Base-by-base conservation (phyloP, 495 filamentous ascomycete species). In the Parachaetomium inaequale region DNA sequence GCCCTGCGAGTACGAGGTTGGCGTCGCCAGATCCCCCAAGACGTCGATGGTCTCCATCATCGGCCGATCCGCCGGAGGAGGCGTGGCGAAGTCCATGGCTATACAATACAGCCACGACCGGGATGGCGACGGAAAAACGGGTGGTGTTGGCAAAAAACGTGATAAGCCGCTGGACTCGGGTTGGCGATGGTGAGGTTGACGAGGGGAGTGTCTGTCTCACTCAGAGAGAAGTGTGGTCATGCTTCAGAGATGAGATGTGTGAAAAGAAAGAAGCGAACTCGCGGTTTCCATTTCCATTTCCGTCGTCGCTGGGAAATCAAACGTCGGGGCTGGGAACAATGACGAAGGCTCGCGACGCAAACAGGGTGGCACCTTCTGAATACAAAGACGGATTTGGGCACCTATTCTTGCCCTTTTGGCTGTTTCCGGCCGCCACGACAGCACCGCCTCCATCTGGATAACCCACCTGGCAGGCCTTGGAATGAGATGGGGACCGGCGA, bases 351-450 rank as follows among this genome's bases (percentile, higher is more conserved):
- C 7, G 12, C 23, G 47, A 32, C 36, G 58, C 26, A 61, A 61
- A 36, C 58, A 38, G 49, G 38, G 26, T 10, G n/a, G 58, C 26
- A 19, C 36, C 49, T 55, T 34, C 38, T 31, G 15, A 28, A 54
- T n/a, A 61, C 28, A 54, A 61, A 61, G 49, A 46, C 1, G 40
- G 26, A n/a, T 15, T 54, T 26, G 26, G 29, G 49, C 17, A 34
- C 8, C 45, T 52, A 53, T 53, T 53, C 11, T 54, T 23, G 11
- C 19, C 26, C 3, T 28, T 45, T 46, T 23, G 25, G 38, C 49
- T 36, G 28, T 55, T 61, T 61, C 38, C 58, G 58, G 58, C 26
- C 7, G 38, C 58, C 38, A 61, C 49, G 49, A 60, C 49, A 32
- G 49, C 47, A 38, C 4, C 14, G 12, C 43, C 8, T 17, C 23